phyloP scores from a whole-genome alignment of 441 rosid genomes.

The Corymbia calophylla region DNA sequence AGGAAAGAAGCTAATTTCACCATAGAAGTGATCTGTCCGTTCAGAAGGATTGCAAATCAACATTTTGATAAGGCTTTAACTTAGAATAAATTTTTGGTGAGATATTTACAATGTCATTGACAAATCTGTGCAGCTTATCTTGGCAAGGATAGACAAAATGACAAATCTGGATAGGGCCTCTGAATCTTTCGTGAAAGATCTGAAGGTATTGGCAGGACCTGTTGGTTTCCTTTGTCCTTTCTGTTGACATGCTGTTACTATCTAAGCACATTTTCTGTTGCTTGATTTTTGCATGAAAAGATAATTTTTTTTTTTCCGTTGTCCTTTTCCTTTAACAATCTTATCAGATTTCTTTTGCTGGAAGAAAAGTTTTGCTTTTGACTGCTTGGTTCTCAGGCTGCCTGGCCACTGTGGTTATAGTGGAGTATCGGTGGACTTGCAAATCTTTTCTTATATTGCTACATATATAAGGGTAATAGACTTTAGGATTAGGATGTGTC shows the following conservation, averaged over 20 bases:
- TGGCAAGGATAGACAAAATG: slow-evolving; percentile 34
- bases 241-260: neutral
- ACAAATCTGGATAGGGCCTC: slow-evolving; percentile 20
- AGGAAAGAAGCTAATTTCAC: neutral
- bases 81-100: neutral
- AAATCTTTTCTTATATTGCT: neutral
- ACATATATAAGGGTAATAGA: neutral
- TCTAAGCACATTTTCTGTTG: neutral
- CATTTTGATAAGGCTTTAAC: neutral
- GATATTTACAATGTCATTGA: neutral
- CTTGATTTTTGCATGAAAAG: neutral
- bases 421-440: neutral
- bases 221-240: neutral
- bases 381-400: neutral
- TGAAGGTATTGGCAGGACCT: slow-evolving; percentile 25
- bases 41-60: neutral
- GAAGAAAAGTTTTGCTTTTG: neutral
- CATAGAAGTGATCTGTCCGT: neutral
- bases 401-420: neutral
- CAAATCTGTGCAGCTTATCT: slow-evolving; percentile 37
- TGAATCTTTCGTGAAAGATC: slow-evolving; percentile 29
- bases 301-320: neutral
- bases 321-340: neutral
- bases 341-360: neutral
- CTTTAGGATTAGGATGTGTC: neutral